A percentile compares a stretch with the other conserved stretches of the same genome.
phyloP scores from a whole-genome alignment of 768 basidiomycete species.

The button mushroom (Agaricus bisporus) region DNA sequence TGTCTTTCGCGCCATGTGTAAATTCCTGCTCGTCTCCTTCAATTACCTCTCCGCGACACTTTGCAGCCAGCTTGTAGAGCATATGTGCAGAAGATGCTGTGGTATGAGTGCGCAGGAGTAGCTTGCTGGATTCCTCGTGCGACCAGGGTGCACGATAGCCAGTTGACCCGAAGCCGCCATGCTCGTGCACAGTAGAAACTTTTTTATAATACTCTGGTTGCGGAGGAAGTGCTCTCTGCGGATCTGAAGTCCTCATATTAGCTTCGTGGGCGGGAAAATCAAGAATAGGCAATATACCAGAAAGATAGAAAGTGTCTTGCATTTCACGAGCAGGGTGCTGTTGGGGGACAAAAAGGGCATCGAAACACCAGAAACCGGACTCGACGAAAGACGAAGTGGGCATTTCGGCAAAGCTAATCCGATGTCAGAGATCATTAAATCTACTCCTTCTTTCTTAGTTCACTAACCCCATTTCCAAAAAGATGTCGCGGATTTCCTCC shows the following conservation, averaged over 20 bases:
- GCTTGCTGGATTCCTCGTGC: conserved; percentile 83
- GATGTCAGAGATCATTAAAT: not conserved
- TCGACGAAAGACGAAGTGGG: conserved; percentile 94
- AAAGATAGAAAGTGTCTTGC: conserved; percentile 98
- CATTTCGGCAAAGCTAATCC: conserved; percentile 91
- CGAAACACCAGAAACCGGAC: conserved; percentile 99
- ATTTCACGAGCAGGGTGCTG: conserved; percentile 97
- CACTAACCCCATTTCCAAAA: conserved; percentile 96
- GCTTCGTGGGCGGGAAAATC: not conserved
- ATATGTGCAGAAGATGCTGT: conserved; percentile 92
- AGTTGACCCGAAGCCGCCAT: conserved; percentile 85
- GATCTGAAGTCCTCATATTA: conserved; percentile 44
- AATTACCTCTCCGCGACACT: conserved; percentile 55
- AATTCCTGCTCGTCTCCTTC: conserved; percentile 37
- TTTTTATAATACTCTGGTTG: conserved; percentile 80
- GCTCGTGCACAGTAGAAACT: conserved; percentile 77
- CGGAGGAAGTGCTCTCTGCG: conserved; percentile 67
- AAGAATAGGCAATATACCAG: conserved; percentile 45
- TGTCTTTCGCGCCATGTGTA: conserved; percentile 28
- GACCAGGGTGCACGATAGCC: conserved; percentile 99
- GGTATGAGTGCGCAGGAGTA: conserved; percentile 94
- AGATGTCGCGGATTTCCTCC: conserved; percentile 96
- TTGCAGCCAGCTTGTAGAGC: conserved; percentile 90
- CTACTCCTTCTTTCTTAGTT: not conserved
- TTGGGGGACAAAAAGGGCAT: conserved; percentile 96